These are phyloP conservation scores for Botrytis galanthina DNA, from an alignment of 2,329 filamentous ascomycete genomes.

Conservation along the genomic window DNA sequence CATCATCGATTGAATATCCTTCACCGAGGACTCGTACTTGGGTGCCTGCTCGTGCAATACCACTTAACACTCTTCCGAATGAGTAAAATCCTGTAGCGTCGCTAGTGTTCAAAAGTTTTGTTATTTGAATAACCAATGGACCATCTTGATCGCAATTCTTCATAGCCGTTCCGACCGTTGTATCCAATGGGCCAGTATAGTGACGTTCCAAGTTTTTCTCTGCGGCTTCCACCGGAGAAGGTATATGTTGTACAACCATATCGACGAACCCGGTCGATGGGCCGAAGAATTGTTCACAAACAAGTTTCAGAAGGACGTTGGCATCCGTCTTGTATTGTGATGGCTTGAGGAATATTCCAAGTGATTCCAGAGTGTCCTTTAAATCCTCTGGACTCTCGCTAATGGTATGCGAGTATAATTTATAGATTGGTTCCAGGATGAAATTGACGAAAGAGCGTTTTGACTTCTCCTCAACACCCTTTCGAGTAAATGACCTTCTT, in stretches of 20 bases:
- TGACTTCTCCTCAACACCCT: conserved; percentile 74
- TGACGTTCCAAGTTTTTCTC: conserved; percentile 76
- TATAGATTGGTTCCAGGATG: conserved; percentile 94
- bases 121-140: conserved; percentile 85
- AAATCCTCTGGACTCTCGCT: conserved; percentile 85
- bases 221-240: conserved; percentile 78
- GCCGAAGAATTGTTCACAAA: conserved; percentile 95
- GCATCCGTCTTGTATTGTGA: conserved; percentile 90
- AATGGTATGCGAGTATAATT: conserved; percentile 92
- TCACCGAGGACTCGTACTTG: conserved; percentile 91
- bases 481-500: conserved; percentile 89
- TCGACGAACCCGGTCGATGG: conserved; percentile 88
- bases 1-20: conserved; percentile 92
- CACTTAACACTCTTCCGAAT: conserved; percentile 89
- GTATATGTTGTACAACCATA: conserved; percentile 87
- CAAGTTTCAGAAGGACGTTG: conserved; percentile 80
- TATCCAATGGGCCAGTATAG: conserved; percentile 88
- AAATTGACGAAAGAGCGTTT: conserved; percentile 92
- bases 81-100: conserved; percentile 92
- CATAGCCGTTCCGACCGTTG: conserved; percentile 77
- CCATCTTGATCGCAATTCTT: conserved; percentile 81
- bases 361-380: conserved; percentile 69
- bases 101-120: conserved; percentile 85
- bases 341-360: conserved; percentile 86
- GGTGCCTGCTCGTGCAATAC: conserved; percentile 76